These are phyloP conservation scores for Eucalyptus paniculata DNA, from an alignment of 345 rosid species.

Conservation along the genomic window DNA sequence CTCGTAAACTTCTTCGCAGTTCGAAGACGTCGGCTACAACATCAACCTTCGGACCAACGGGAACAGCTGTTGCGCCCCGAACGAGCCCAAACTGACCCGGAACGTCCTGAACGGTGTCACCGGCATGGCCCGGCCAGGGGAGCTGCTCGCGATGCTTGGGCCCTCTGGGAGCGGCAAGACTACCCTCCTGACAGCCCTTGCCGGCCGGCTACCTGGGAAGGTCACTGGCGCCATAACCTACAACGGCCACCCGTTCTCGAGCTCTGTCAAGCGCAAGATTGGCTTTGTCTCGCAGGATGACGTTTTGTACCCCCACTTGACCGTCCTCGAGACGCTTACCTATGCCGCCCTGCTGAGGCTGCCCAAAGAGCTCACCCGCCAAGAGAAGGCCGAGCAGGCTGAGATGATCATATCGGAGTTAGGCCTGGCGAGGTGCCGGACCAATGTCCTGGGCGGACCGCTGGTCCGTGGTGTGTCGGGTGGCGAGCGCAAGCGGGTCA, in stretches of 20 bases:
- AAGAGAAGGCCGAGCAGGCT: slow-evolving; percentile 62
- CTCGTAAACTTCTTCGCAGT: slow-evolving; percentile 25
- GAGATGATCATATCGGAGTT: slow-evolving; percentile 57
- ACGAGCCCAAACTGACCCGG: slow-evolving; percentile 41
- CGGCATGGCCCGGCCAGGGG: slow-evolving; percentile 78
- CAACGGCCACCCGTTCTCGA: slow-evolving; percentile 52
- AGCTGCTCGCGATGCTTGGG: slow-evolving; percentile 88
- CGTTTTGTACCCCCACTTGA: slow-evolving; percentile 74
- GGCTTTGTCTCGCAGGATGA: slow-evolving; percentile 88
- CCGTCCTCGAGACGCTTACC: slow-evolving; percentile 68
- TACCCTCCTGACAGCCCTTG: slow-evolving; percentile 71
- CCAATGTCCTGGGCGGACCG: slow-evolving; percentile 63
- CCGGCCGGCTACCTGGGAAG: slow-evolving; percentile 68
- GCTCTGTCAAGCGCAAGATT: slow-evolving; percentile 65
- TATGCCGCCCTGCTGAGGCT: slow-evolving; percentile 69
- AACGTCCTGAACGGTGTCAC: slow-evolving; percentile 61
- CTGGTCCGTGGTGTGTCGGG: slow-evolving; percentile 75
- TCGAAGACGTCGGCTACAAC: slow-evolving; percentile 58
- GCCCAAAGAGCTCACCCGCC: slow-evolving; percentile 41
- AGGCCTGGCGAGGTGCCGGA: slow-evolving; percentile 54
- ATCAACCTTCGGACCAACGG: slow-evolving; percentile 15
- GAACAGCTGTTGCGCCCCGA: slow-evolving; percentile 12
- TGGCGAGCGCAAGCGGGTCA: slow-evolving; percentile 86
- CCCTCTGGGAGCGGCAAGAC: slow-evolving; percentile 97
- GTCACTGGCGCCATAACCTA: slow-evolving; percentile 53